Percentiles rank a stretch among this genome's conserved stretches.
Evolutionary conservation across 176 grass and related monocot species (phyloP).

Genomic region (Triticum monococcum): DNA sequence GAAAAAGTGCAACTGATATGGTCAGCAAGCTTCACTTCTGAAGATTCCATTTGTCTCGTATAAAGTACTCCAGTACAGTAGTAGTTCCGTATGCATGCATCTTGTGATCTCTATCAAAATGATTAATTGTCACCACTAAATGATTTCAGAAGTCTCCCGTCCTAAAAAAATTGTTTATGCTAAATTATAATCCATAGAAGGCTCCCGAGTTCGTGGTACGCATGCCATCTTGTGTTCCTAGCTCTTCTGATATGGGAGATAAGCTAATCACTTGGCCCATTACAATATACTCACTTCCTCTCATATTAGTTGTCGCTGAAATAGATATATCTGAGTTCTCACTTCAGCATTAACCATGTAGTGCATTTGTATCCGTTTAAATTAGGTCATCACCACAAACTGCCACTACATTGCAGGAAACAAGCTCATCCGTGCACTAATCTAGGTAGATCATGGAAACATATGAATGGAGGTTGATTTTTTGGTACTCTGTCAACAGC

Average conservation of each 20-base stretch:
- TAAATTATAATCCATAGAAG: slow-evolving; percentile 5
- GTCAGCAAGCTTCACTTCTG: neutral
- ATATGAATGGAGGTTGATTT: neutral
- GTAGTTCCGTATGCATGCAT: neutral
- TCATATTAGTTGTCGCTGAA: no score
- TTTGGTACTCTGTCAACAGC: neutral
- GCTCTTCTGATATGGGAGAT: neutral
- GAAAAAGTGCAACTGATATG: neutral
- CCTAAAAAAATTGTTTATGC: slow-evolving; percentile 4
- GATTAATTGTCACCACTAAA: neutral
- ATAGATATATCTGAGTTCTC: no score
- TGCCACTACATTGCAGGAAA: neutral
- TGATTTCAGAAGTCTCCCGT: neutral
- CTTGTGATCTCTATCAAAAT: neutral
- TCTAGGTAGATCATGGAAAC: neutral
- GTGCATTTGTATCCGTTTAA: neutral
- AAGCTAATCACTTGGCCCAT: neutral
- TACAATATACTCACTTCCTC: neutral
- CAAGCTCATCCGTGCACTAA: neutral
- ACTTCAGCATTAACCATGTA: no score
- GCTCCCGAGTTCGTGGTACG: neutral
- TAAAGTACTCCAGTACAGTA: neutral
- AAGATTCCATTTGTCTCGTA: neutral
- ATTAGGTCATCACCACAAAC: neutral
- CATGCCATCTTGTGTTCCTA: neutral